A percentile compares a stretch with the other conserved stretches of the same genome.
These are phyloP conservation scores for Paracoccidioides brasiliensis DNA, from an alignment of 2,329 filamentous ascomycete genomes.

Conservation along the genomic window DNA sequence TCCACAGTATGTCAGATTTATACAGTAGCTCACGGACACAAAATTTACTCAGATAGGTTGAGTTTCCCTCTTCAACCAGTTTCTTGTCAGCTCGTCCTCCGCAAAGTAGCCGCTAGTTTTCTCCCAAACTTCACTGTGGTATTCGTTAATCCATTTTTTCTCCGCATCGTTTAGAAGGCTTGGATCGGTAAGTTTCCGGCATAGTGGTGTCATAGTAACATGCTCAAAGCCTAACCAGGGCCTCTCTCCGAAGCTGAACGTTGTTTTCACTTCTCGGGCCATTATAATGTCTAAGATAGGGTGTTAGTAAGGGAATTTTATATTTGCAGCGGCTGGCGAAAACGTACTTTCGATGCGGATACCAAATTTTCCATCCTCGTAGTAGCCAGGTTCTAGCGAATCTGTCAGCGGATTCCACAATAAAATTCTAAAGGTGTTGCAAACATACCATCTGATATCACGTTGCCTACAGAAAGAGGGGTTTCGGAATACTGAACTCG, in stretches of 20 bases:
- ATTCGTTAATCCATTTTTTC: constrained; percentile 75
- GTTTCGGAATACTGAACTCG: constrained; percentile 86
- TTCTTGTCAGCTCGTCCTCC: constrained; percentile 54
- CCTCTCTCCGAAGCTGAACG: constrained; percentile 82
- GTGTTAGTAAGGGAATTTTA: constrained; percentile 5
- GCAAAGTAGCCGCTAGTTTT: constrained; percentile 71
- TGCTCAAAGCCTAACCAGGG: constrained; percentile 91
- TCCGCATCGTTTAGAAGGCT: constrained; percentile 59
- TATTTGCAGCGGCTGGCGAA: not conserved
- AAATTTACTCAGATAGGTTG: constrained; percentile 31
- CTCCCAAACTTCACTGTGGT: constrained; percentile 65
- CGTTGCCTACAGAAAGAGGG: constrained; percentile 77
- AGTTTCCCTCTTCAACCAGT: constrained; percentile 84
- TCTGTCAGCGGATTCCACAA: constrained; percentile 8
- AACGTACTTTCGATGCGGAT: constrained; percentile 74
- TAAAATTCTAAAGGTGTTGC: not conserved
- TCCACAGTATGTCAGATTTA: not conserved
- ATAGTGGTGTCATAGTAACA: constrained; percentile 94
- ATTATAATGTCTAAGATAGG: constrained; percentile 57
- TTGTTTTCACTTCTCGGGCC: constrained; percentile 76
- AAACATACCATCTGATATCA: constrained; percentile 60
- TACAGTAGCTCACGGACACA: too few relatives aligned
- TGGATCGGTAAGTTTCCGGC: constrained; percentile 71
- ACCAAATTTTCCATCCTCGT: constrained; percentile 88
- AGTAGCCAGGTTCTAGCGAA: constrained; percentile 69